Percentiles rank a stretch among this genome's conserved stretches.
phyloP scores from a whole-genome alignment of 2,329 filamentous ascomycete genomes.

The Arthrobotrys entomopaga region DNA sequence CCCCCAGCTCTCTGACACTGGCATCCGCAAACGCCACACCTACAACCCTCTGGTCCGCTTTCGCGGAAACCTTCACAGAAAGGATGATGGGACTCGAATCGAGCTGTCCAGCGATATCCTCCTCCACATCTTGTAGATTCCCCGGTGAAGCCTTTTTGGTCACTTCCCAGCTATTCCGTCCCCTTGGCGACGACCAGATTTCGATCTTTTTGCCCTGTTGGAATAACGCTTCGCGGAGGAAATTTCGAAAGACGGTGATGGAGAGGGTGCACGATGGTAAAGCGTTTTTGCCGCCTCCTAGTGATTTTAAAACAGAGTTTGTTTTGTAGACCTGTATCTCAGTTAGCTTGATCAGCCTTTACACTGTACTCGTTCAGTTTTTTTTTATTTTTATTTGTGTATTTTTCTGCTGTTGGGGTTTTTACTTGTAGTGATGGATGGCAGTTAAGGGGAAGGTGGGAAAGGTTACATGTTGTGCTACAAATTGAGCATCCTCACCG shows the following conservation, averaged over 20 bases:
- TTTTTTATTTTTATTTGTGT: conserved; percentile 8
- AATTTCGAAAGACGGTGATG: conserved; percentile 92
- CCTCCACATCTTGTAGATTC: conserved; percentile 95
- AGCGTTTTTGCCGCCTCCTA: conserved; percentile 75
- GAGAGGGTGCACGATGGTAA: conserved; percentile 95
- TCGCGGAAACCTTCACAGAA: conserved; percentile 91
- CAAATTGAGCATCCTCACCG: conserved; percentile 83
- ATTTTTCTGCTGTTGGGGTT: too few species aligned
- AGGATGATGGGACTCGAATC: conserved; percentile 94
- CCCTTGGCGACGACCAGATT: conserved; percentile 80
- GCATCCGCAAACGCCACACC: conserved; percentile 98
- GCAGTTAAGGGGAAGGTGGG: neutral
- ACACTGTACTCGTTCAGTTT: too few species aligned
- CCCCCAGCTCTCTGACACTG: conserved; percentile 91
- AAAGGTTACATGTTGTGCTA: conserved; percentile 74
- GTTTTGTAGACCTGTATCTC: conserved; percentile 85
- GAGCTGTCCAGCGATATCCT: conserved; percentile 86
- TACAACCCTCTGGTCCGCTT: conserved; percentile 84
- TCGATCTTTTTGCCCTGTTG: conserved; percentile 89
- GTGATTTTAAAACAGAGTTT: conserved; percentile 89
- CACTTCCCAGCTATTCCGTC: conserved; percentile 91
- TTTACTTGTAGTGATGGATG: too few species aligned
- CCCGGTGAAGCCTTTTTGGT: conserved; percentile 92
- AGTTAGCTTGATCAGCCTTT: too few species aligned
- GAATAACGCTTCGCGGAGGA: conserved; percentile 92